These are phyloP conservation scores for Xylariaceae sp. DNA, from an alignment of 2,329 filamentous ascomycete species.

Conservation along the genomic window DNA sequence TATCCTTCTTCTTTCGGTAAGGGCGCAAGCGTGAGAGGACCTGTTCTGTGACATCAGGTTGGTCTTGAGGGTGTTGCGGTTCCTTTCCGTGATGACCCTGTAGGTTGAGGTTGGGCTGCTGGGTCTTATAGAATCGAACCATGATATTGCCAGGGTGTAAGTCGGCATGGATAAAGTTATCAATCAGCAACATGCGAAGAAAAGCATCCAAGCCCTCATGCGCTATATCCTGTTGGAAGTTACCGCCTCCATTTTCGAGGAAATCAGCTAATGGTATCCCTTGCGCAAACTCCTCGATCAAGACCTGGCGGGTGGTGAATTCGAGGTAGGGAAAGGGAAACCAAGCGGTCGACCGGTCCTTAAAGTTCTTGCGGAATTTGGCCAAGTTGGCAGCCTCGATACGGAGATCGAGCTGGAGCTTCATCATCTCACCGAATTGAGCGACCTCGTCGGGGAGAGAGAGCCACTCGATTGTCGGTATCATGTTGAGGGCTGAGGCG, in stretches of 20 bases:
- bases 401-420: conserved; percentile 87
- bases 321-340: conserved; percentile 93
- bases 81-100: conserved; percentile 29
- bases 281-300: conserved; percentile 94
- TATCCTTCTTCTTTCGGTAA: conserved; percentile 58
- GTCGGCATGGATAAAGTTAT: conserved; percentile 97
- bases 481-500: conserved; percentile 73
- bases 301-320: conserved; percentile 85
- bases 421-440: conserved; percentile 99
- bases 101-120: conserved; percentile 62
- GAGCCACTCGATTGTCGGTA: conserved; percentile 96
- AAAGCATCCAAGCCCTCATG: conserved; percentile 95
- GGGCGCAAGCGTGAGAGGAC: conserved; percentile 78
- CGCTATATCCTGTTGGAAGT: conserved; percentile 91
- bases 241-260: conserved; percentile 83
- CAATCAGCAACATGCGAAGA: conserved; percentile 90
- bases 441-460: conserved; percentile 90
- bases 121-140: conserved; percentile 93
- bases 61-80: conserved; percentile 23
- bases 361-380: conserved; percentile 87
- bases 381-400: conserved; percentile 91
- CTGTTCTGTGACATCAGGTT: conserved; percentile 76
- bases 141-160: conserved; percentile 98
- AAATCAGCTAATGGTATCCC: conserved; percentile 90
- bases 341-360: conserved; percentile 84